Conservation (phyloP, 1,139 yeast species). For the Arxiozyma telluris region DNA sequence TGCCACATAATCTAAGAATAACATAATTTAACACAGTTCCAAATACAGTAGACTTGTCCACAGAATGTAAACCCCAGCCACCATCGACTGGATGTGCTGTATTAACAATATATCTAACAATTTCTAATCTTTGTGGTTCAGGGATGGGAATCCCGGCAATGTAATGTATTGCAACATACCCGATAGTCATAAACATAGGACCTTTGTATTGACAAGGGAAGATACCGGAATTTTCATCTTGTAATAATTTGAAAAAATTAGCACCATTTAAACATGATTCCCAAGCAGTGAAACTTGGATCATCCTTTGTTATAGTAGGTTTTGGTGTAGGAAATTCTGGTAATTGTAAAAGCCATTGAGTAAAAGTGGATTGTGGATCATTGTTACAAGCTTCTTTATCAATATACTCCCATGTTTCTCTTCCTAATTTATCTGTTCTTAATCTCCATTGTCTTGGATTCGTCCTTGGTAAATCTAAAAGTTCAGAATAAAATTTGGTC, state of each 20-base stretch:
- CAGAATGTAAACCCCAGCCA: conserved; percentile 97
- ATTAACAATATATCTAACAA: conserved; percentile 77
- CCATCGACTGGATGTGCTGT: conserved; percentile 96
- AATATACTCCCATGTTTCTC: conserved; percentile 74
- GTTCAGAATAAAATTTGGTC: conserved; percentile 45
- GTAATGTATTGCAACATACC: conserved; percentile 70
- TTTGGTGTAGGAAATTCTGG: conserved; percentile 39
- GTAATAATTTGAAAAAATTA: conserved; percentile 55
- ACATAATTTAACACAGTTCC: conserved; percentile 90
- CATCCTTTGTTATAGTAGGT: conserved; percentile 25
- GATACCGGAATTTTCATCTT: conserved; percentile 65
- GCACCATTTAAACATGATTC: conserved; percentile 74
- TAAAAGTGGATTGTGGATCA: conserved; percentile 49
- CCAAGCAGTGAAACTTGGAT: conserved; percentile 36
- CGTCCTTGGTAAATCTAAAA: conserved; percentile 53
- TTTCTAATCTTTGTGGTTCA: conserved; percentile 54
- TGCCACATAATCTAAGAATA: conserved; percentile 64
- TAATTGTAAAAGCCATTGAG: conserved; percentile 45
- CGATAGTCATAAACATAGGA: conserved; percentile 94
- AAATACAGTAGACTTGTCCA: conserved; percentile 88
- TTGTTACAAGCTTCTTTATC: conserved; percentile 32
- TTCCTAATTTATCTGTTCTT: conserved; percentile 59
- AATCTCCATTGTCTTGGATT: conserved; percentile 73
- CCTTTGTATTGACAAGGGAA: conserved; percentile 94
- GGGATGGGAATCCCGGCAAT: conserved; percentile 63